A percentile compares a stretch with the other conserved stretches of the same genome.
phyloP scores from a whole-genome alignment of 257 asterid genomes.

The Hygrophila difformis region DNA sequence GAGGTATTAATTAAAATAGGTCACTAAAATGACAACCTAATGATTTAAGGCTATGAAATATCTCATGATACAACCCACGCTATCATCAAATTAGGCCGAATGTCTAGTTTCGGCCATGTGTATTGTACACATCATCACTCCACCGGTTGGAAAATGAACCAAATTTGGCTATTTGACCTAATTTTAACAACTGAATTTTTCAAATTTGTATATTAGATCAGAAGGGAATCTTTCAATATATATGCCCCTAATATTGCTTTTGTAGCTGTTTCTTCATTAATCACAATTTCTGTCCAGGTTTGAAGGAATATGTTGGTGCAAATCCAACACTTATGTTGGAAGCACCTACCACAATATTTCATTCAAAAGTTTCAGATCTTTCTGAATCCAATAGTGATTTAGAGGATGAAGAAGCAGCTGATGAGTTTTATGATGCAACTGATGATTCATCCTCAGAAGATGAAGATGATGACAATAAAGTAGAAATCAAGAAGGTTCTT shows the following conservation, averaged over 20 bases:
- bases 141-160: too few relatives aligned
- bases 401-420: constrained; percentile 61
- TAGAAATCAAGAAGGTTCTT: constrained; percentile 49
- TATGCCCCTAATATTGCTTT: neutral
- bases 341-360: constrained; percentile 40
- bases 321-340: constrained; percentile 53
- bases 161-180: too few relatives aligned
- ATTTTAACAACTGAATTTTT: too few relatives aligned
- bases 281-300: constrained; percentile 38
- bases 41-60: too few relatives aligned
- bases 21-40: too few relatives aligned
- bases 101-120: too few relatives aligned
- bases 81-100: too few relatives aligned
- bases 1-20: too few relatives aligned
- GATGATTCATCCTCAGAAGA: constrained; percentile 62
- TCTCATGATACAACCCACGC: too few relatives aligned
- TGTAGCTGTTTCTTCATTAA: neutral
- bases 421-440: constrained; percentile 87
- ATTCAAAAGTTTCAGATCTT: constrained; percentile 46
- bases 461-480: constrained; percentile 53
- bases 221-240: too few relatives aligned
- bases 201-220: too few relatives aligned
- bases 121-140: too few relatives aligned
- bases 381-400: constrained; percentile 44
- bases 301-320: constrained; percentile 91